Base-by-base conservation (phyloP, 179 eudicot genomes). In the Camellia oleifera region DNA sequence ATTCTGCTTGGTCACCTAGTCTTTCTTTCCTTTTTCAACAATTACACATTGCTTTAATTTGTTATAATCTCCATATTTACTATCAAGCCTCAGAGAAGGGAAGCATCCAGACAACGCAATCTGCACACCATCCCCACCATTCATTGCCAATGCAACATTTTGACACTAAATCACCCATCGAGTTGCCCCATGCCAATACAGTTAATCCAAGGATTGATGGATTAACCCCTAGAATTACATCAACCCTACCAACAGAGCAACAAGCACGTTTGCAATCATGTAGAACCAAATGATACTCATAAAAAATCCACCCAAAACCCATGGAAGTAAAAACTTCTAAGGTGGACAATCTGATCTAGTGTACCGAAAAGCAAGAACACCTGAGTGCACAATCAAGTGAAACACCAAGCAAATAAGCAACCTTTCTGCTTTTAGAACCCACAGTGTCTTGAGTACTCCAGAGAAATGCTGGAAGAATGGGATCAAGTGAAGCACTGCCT, bases 241-340 rank as follows among this genome's bases (percentile, higher is more conserved):
- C 97, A 93, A 74, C 53, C 93, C 90, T 6, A 87, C 90, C 32
- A 94, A 87, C 74, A 94, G 60, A 44, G 94, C 90, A 7, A 94
- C 98, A 3, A 94, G 94, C 85, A 93, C 98, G 12, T 89, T 89
- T 14, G 98, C 98, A 57, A 94, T 84, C 71, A 94, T 85, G 87
- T 93, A 94, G 81, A 94, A 94, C 98, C 98, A 94, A 45, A 93
- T 86, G 45, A 94, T 93, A 73, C 98, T 94, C 98, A 94, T 94
- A 75, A 90, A 76, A 94, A 94, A 1, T 97, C 98, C 18, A 94
- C 96, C 40, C 40, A 32, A 32, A 32, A 32, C 40, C 40, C 40
- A 32, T 32, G 40, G 40, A 32, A 32, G 40, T 52, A 93, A 68
- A 80, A 84, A 93, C 20, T 62, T 88, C 10, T 78, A 87, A 80